These are phyloP conservation scores for Metschnikowia cerradonensis DNA, from an alignment of 805 yeast species.

Conservation along the genomic window DNA sequence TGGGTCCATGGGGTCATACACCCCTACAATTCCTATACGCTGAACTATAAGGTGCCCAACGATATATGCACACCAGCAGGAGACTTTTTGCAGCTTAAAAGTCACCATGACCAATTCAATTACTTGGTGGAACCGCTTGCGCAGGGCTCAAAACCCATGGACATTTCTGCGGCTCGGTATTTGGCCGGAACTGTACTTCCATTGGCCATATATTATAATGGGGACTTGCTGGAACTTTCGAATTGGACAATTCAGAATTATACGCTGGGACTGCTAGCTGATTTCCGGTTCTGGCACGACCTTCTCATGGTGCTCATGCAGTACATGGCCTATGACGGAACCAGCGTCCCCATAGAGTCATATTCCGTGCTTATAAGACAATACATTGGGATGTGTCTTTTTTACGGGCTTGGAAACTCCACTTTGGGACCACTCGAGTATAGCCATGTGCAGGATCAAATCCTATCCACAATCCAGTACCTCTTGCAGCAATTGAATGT, in stretches of 20 bases:
- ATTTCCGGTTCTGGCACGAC: slow-evolving; percentile 15
- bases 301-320: slow-evolving; percentile 5
- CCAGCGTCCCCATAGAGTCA: not conserved
- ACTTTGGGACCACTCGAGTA: slow-evolving; percentile 24
- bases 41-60: slow-evolving; percentile 19
- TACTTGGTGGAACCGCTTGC: slow-evolving; percentile 23
- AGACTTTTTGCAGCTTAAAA: slow-evolving; percentile 13
- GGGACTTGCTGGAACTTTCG: slow-evolving; percentile 24
- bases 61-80: slow-evolving; percentile 2
- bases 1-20: slow-evolving; percentile 28
- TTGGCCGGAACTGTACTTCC: slow-evolving; percentile 27
- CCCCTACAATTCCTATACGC: slow-evolving; percentile 31
- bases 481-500: slow-evolving; percentile 2
- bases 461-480: slow-evolving; percentile 21
- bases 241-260: slow-evolving; percentile 21
- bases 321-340: slow-evolving; percentile 2
- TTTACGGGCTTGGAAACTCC: slow-evolving; percentile 13
- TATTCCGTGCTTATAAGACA: slow-evolving; percentile 4
- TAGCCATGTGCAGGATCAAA: slow-evolving; percentile 26
- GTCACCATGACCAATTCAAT: slow-evolving; percentile 19
- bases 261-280: not conserved
- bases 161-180: slow-evolving; percentile 14
- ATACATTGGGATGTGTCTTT: slow-evolving; percentile 9
- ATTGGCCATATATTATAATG: slow-evolving; percentile 15
- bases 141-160: slow-evolving; percentile 8